A percentile compares a stretch with the other conserved stretches of the same genome.
These are phyloP conservation scores for Erigeron canadensis DNA, from an alignment of 129 eudicot species.

Conservation along the genomic window DNA sequence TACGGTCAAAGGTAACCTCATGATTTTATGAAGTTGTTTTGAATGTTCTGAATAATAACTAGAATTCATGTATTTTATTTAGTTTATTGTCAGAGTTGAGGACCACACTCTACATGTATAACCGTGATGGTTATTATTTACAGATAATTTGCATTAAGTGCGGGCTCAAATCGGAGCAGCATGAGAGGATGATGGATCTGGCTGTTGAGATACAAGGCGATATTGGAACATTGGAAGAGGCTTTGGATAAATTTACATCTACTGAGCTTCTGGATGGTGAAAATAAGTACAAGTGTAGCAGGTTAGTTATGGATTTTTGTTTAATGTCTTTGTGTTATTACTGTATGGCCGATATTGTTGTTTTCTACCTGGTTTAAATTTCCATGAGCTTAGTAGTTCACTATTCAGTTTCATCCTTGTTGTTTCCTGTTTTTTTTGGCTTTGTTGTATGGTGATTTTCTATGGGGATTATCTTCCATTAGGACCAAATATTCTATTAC, in stretches of 20 bases:
- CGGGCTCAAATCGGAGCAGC: slow-evolving; percentile 73
- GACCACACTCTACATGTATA: neutral
- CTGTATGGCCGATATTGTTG: neutral
- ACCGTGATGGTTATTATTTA: slow-evolving; percentile 8
- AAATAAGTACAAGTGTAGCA: slow-evolving; percentile 87
- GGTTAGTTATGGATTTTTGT: slow-evolving; percentile 43
- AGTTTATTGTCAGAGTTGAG: neutral
- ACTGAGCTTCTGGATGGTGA: slow-evolving; percentile 85
- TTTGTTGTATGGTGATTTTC: neutral
- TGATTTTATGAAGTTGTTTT: neutral
- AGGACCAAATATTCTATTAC: too few species aligned
- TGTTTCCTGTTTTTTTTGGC: too few species aligned
- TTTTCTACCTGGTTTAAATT: too few species aligned
- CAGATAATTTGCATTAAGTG: slow-evolving; percentile 86
- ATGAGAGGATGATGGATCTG: slow-evolving; percentile 93
- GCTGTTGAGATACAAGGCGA: slow-evolving; percentile 84
- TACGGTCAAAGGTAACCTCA: slow-evolving; percentile 74
- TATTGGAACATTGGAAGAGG: slow-evolving; percentile 70
- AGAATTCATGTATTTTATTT: neutral
- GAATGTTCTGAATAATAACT: neutral
- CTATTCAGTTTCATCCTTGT: neutral
- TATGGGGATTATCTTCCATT: neutral
- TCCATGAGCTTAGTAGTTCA: too few species aligned
- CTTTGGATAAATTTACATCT: slow-evolving; percentile 66
- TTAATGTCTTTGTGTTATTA: neutral